Base-by-base conservation (phyloP, 176 grass and related monocot species). In the Melocanna baccifera region DNA sequence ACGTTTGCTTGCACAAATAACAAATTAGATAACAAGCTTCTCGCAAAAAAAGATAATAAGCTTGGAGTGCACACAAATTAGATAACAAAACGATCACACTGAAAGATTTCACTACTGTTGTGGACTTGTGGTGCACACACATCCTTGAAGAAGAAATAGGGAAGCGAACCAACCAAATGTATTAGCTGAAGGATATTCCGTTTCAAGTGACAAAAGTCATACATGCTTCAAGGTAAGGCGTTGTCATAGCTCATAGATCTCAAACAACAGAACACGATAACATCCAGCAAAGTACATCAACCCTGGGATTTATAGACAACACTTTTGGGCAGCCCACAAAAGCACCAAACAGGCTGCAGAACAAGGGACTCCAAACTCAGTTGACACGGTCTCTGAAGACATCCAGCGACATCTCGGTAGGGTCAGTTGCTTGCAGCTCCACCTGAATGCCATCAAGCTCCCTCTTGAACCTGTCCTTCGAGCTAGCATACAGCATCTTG, bases 381-480 rank as follows among this genome's bases (percentile, higher is more conserved):
- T 57, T 74, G 13, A 69, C 85, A 87, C 75, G 84, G 9, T 43
- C 69, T 62, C 77, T 87, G 32, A 87, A 74, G 40, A 80, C 67
- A 29, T 87, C 85, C n/a, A 81, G 26, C 3, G 76, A 79, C 68
- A 87, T 87, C 78, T 87, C 67, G 23, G 84, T 86, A 30, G 48
- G 85, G 69, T 87, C 85, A 22, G 85, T 75, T 26, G 85, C 85
- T 43, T 82, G 77, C 70, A 82, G 79, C 77, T 81, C 85, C 67
- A 87, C 78, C 61, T 87, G 77, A 32, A 81, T 87, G 58, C 85
- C 85, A 52, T 75, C 85, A 25, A 81, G 59, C 47, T 87, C 77
- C 77, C 77, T 87, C 75, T 80, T 86, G 76, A 86, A 86, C 64
- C 84, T 80, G 67, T 86, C 84, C 67, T 86, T 86, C 43, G 75